Evolutionary conservation across 2,329 filamentous ascomycete genomes (phyloP).

Genomic region (Emmonsiellopsis sp.): DNA sequence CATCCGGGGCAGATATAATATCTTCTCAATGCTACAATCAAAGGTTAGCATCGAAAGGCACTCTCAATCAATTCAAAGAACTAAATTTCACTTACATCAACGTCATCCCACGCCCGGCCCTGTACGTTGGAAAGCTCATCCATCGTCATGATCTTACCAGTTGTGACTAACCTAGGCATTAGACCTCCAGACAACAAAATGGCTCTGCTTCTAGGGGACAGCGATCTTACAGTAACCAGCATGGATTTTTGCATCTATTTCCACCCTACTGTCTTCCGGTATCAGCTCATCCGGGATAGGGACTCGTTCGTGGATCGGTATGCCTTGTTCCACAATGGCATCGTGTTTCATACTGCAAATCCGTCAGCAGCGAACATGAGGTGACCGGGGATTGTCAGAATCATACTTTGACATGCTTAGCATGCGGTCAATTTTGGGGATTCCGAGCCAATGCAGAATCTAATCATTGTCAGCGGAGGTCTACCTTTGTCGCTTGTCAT

Average conservation of each 20-base stretch:
- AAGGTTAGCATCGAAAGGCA: not conserved
- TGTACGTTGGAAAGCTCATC: constrained; percentile 75
- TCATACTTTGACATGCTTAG: constrained; percentile 90
- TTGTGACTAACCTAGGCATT: constrained; percentile 86
- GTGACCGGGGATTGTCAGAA: not conserved
- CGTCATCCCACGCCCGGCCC: constrained; percentile 74
- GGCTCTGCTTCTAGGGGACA: not conserved
- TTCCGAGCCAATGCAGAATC: constrained; percentile 94
- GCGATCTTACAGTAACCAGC: constrained; percentile 52
- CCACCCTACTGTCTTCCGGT: constrained; percentile 88
- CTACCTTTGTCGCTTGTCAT: constrained; percentile 6
- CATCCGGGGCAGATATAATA: too few species aligned
- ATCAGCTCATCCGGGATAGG: constrained; percentile 92
- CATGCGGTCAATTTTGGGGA: constrained; percentile 98
- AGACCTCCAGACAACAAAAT: constrained; percentile 31
- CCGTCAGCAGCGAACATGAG: not conserved
- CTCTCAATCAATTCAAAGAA: not conserved
- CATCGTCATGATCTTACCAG: constrained; percentile 71
- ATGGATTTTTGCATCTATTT: constrained; percentile 97
- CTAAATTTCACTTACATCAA: constrained; percentile 12
- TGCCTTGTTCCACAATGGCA: constrained; percentile 42
- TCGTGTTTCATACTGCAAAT: constrained; percentile 38
- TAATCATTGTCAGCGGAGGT: not conserved
- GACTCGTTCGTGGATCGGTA: constrained; percentile 76
- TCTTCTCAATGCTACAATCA: constrained; percentile 4